Evolutionary conservation across 306 rosid species (phyloP), one percentile per base, ranked within the genome.

Genomic region (Gastrolobium villosum): DNA sequence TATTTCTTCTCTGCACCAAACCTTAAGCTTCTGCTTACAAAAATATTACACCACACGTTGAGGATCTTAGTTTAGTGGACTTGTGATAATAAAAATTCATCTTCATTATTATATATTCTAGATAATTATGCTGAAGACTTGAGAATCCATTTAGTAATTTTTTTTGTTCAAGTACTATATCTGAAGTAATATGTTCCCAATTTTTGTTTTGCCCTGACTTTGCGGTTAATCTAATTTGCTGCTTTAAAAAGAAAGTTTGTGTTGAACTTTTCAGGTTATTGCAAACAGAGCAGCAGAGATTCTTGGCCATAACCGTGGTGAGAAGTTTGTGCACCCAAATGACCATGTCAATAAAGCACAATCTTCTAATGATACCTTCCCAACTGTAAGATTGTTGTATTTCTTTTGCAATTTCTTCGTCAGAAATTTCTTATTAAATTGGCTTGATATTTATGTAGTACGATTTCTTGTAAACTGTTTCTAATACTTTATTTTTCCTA

Each of bases 301-400:
- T 85, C 96, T 96, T 67, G 98, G 99, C 55, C 98, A 91, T 81
- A 84, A 76, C 82, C 96, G 97, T 5, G 99, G 98, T 1, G 97
- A 81, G 10, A 96, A 93, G 92, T 75, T 84, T 84, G 99, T 96
- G 76, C 99, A 93, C 83, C 99, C 99, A 28, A 93, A 96, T 85
- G 99, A 96, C 74, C 99, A 96, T 81, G 99, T 96, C 71, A 96
- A 96, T 81, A 90, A 97, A 84, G 91, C 99, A 56, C 99, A 96
- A 59, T 93, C 98, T 71, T 96, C 98, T 44, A 96, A 96, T 82
- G 99, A 96, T 67, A 96, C 99, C 7, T 96, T 96, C 82, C 98
- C 99, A 72, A 91, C 99, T 43, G 99, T 96, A 88, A 87, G 92
- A 8, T 5, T 77, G 71, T 82, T 78, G 28, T 31, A 31, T 76